Evolutionary conservation across 331 rosid genomes (phyloP).

Genomic region (Rhamnella rubrinervis): DNA sequence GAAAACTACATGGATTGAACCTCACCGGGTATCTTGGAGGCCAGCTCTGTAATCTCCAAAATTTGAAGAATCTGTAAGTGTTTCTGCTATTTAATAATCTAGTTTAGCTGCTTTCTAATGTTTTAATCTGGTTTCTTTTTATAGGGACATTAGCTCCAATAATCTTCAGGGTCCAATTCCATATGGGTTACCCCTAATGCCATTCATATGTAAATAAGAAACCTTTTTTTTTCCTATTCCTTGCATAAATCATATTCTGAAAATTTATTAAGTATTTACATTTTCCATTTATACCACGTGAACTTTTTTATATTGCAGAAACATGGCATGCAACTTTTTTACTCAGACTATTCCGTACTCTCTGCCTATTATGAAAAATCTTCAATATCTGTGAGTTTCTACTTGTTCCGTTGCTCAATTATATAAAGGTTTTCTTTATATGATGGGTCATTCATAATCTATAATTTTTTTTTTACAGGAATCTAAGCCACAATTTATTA

Average conservation of each 20-base stretch:
- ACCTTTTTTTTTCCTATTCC: neutral
- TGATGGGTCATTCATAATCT: constrained; percentile 18
- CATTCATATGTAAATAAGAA: constrained; percentile 62
- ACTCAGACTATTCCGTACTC: constrained; percentile 57
- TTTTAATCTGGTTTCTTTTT: constrained; percentile 27
- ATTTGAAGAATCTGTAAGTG: constrained; percentile 72
- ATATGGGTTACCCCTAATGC: constrained; percentile 58
- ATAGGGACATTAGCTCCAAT: constrained; percentile 80
- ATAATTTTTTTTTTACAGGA: constrained; percentile 44
- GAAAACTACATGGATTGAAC: constrained; percentile 68
- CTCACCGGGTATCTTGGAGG: constrained; percentile 71
- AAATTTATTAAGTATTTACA: neutral
- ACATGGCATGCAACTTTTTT: constrained; percentile 69
- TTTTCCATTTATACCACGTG: neutral
- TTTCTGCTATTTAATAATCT: neutral
- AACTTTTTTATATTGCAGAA: constrained; percentile 40
- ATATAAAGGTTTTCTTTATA: neutral
- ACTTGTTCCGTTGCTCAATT: constrained; percentile 6
- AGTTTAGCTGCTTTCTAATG: constrained; percentile 1
- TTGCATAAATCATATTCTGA: constrained; percentile 3
- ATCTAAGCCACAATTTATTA: constrained; percentile 76
- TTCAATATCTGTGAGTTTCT: constrained; percentile 52
- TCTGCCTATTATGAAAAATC: constrained; percentile 57
- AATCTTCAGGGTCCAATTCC: constrained; percentile 68
- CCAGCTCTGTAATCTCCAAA: constrained; percentile 52